Evolutionary conservation across 805 yeast species (phyloP).

Genomic region (Lachancea quebecensis): DNA sequence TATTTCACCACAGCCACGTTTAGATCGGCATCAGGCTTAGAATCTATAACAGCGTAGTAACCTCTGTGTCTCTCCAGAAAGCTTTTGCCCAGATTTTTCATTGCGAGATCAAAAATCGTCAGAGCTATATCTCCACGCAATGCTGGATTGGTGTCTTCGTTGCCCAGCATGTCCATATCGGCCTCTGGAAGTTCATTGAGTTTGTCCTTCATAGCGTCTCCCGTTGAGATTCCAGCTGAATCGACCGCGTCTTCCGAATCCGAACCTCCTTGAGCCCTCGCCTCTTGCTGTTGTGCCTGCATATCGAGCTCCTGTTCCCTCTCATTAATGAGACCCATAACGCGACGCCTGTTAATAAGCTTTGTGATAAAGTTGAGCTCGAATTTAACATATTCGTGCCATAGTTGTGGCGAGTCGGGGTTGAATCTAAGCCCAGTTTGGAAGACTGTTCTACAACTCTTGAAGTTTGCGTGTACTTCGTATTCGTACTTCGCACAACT

Average conservation of each 20-base stretch:
- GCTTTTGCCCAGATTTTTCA: conserved; percentile 38
- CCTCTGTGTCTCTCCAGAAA: conserved; percentile 30
- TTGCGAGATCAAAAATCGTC: conserved; percentile 61
- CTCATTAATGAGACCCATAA: conserved; percentile 71
- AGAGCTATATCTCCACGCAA: conserved; percentile 66
- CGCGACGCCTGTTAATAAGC: conserved; percentile 72
- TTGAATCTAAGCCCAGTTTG: conserved; percentile 84
- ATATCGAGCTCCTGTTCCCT: conserved; percentile 55
- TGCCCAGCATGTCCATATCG: conserved; percentile 77
- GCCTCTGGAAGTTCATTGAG: conserved; percentile 78
- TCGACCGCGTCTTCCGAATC: conserved; percentile 32
- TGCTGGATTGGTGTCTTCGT: conserved; percentile 77
- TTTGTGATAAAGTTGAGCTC: conserved; percentile 83
- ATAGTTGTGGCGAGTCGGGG: conserved; percentile 59
- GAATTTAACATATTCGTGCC: conserved; percentile 82
- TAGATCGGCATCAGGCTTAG: conserved; percentile 31
- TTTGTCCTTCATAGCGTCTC: conserved; percentile 53
- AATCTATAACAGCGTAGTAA: conserved; percentile 26
- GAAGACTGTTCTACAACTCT: conserved; percentile 79
- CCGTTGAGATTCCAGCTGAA: conserved; percentile 42
- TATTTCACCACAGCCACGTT: conserved; percentile 23
- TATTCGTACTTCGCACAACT: conserved; percentile 92
- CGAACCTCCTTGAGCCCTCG: conserved; percentile 22
- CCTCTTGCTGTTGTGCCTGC: conserved; percentile 30
- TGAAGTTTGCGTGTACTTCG: conserved; percentile 79